Conservation (phyloP, 306 rosid genomes). For the Dryas octopetala region DNA sequence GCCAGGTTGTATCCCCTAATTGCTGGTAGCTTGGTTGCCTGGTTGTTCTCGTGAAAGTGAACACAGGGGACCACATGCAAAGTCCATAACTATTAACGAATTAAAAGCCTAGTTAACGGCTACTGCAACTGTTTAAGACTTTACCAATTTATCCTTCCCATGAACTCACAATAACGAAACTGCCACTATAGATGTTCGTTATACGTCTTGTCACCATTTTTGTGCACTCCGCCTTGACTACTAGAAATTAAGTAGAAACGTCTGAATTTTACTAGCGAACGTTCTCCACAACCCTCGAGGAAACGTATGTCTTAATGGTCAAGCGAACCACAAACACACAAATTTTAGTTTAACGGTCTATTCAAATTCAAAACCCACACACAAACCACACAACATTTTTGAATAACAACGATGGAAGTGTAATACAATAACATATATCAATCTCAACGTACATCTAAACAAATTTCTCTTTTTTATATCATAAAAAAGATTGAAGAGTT, state of each 20-base stretch:
- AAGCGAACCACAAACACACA: background rate
- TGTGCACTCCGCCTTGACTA: background rate
- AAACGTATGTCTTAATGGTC: background rate
- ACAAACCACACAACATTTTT: too few relatives aligned
- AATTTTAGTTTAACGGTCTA: background rate
- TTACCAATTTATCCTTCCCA: background rate
- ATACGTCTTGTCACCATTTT: background rate
- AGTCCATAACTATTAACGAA: background rate
- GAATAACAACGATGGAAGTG: too few relatives aligned
- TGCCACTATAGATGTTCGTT: background rate
- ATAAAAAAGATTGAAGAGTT: too few relatives aligned
- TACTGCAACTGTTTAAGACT: background rate
- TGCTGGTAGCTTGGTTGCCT: background rate
- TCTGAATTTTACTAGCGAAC: background rate
- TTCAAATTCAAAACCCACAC: too few relatives aligned
- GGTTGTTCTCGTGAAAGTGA: conserved; percentile 3
- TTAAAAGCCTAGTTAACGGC: conserved; percentile 21
- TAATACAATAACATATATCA: too few relatives aligned
- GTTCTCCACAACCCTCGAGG: background rate
- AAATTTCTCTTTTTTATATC: too few relatives aligned
- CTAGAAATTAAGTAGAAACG: background rate
- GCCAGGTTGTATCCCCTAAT: conserved; percentile 16
- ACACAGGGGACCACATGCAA: background rate
- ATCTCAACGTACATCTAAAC: too few relatives aligned
- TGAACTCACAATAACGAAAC: background rate